Conservation (phyloP, 176 grass and related monocot genomes). For the Oryza punctata region DNA sequence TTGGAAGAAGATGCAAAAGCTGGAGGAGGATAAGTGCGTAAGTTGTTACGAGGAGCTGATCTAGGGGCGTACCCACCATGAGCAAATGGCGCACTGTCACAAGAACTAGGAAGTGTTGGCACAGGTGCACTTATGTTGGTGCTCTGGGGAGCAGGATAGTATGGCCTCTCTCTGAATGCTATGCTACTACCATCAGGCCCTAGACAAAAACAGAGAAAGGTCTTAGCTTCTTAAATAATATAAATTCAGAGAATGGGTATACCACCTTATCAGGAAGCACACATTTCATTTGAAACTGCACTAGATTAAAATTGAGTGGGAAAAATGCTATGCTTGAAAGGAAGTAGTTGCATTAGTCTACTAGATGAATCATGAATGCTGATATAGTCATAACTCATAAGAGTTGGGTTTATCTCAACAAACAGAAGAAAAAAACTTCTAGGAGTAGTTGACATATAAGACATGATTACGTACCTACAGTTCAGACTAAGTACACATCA, state of each 20-base stretch:
- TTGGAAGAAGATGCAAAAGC: conserved; percentile 41
- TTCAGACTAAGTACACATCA: background rate
- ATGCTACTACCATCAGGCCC: conserved; percentile 29
- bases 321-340: conserved; percentile 11
- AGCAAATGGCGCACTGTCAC: conserved; percentile 23
- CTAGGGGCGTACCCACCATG: conserved; percentile 45
- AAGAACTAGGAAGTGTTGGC: conserved; percentile 36
- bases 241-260: background rate
- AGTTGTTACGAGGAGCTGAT: conserved; percentile 29
- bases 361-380: background rate
- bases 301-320: background rate
- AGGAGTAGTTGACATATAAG: background rate
- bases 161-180: conserved; percentile 44
- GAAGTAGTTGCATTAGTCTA: background rate
- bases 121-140: conserved; percentile 42
- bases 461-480: conserved; percentile 11
- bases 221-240: conserved; percentile 28
- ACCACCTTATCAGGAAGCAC: background rate
- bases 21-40: conserved; percentile 39
- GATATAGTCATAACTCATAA: background rate
- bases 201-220: background rate
- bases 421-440: background rate
- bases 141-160: conserved; percentile 44
- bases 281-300: conserved; percentile 12
- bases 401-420: background rate